Conservation (phyloP, 805 yeast genomes). For the Teunomyces atbi region DNA sequence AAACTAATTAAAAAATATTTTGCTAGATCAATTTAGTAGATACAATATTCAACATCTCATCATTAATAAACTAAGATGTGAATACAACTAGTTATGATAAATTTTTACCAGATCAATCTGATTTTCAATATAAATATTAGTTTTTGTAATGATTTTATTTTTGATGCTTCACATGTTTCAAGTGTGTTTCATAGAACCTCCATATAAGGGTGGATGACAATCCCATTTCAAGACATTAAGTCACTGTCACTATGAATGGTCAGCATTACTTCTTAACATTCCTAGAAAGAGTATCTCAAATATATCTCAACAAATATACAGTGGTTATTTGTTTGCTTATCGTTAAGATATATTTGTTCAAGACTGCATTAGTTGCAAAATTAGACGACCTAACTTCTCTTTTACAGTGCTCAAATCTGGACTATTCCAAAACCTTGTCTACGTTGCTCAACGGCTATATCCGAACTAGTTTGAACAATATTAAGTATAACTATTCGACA, state of each 20-base stretch:
- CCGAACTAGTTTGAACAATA: conserved; percentile 44
- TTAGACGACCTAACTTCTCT: conserved; percentile 35
- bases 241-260: not conserved
- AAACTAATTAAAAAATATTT: not conserved
- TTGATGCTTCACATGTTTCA: not conserved
- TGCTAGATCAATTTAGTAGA: too few relatives aligned
- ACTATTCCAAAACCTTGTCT: conserved; percentile 59
- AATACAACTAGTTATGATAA: too few relatives aligned
- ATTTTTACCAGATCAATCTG: too few relatives aligned
- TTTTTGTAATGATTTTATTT: not conserved
- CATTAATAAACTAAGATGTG: too few relatives aligned
- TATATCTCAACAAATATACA: conserved; percentile 66
- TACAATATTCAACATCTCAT: too few relatives aligned
- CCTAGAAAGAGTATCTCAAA: conserved; percentile 57
- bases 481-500: conserved; percentile 46
- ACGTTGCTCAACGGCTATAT: conserved; percentile 53
- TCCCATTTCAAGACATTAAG: not conserved
- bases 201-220: not conserved
- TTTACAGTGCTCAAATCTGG: conserved; percentile 41
- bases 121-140: too few relatives aligned
- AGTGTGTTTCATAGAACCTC: not conserved
- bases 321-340: conserved; percentile 53
- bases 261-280: conserved; percentile 41
- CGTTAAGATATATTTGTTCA: conserved; percentile 61
- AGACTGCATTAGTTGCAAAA: conserved; percentile 42